Percentiles rank a stretch among this genome's conserved stretches.
These are phyloP conservation scores for Annulohypoxylon stygium DNA, from an alignment of 495 filamentous ascomycete species.

Conservation along the genomic window DNA sequence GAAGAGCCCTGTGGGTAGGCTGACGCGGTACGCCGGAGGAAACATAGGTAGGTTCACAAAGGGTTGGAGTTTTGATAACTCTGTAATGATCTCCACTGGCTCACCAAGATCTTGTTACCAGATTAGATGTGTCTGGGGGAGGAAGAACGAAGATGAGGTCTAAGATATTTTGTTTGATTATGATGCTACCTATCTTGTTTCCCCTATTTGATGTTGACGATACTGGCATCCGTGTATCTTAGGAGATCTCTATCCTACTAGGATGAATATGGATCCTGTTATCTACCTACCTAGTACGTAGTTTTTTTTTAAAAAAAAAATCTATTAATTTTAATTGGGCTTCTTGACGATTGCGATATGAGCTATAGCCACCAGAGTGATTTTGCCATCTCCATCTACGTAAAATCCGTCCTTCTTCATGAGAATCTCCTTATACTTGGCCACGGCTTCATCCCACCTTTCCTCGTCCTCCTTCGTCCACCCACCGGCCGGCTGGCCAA, in stretches of 20 bases:
- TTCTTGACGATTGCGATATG: background rate
- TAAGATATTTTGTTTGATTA: background rate
- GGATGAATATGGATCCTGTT: background rate
- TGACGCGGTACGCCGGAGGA: too few species aligned
- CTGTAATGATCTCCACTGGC: too few species aligned
- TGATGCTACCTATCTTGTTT: background rate
- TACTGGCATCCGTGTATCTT: background rate
- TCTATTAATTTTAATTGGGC: background rate
- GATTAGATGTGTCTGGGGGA: too few species aligned
- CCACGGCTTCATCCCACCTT: background rate
- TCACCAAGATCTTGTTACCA: too few species aligned
- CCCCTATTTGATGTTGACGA: background rate
- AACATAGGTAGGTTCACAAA: too few species aligned
- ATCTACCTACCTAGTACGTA: background rate
- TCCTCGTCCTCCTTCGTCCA: constrained; percentile 1
- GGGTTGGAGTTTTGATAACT: too few species aligned
- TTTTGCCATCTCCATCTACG: background rate
- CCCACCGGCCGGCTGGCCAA: background rate
- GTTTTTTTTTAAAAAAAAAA: too few species aligned
- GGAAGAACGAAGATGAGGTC: background rate
- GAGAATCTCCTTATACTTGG: constrained; percentile 7
- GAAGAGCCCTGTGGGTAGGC: too few species aligned
- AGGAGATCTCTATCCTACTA: too few species aligned
- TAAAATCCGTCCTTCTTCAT: background rate
- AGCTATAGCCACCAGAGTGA: background rate